Evolutionary conservation across 106 monocot genomes (phyloP).

Genomic region (Acorus gramineus): DNA sequence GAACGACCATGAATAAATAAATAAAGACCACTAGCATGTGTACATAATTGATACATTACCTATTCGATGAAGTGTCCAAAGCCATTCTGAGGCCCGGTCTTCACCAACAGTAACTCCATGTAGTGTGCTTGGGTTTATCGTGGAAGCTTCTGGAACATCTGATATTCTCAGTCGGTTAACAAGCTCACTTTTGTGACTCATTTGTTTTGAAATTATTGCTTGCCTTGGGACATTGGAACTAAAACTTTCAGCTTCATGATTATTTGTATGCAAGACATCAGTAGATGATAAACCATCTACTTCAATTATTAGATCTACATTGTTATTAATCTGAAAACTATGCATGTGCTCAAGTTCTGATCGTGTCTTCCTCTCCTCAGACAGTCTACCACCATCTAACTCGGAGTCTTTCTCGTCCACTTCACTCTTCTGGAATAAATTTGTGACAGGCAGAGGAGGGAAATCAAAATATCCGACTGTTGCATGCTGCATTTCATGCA

Average conservation of each 20-base stretch:
- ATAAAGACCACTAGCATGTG: no score
- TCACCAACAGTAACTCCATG: constrained; percentile 22
- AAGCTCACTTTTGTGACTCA: constrained; percentile 23
- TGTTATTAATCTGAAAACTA: constrained; percentile 73
- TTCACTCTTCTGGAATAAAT: constrained; percentile 54
- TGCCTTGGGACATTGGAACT: constrained; percentile 14
- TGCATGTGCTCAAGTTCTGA: constrained; percentile 42
- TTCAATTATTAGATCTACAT: constrained; percentile 67
- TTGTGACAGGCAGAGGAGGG: constrained; percentile 72
- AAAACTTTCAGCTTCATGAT: constrained; percentile 26
- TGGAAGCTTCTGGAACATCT: constrained; percentile 35
- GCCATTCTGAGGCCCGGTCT: constrained; percentile 88
- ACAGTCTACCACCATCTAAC: constrained; percentile 17
- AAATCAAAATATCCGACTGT: constrained; percentile 57
- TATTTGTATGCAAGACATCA: constrained; percentile 17
- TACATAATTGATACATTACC: constrained; percentile 23
- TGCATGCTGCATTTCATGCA: constrained; percentile 30
- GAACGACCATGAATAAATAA: background rate
- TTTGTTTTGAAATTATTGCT: constrained; percentile 14
- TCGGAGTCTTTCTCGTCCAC: constrained; percentile 18
- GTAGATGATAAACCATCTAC: constrained; percentile 22
- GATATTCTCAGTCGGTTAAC: constrained; percentile 30
- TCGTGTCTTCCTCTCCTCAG: constrained; percentile 13
- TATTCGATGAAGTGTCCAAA: constrained; percentile 96
- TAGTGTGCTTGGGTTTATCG: constrained; percentile 20